Base-by-base conservation (phyloP, 129 eudicot species). In the Calendula officinalis region DNA sequence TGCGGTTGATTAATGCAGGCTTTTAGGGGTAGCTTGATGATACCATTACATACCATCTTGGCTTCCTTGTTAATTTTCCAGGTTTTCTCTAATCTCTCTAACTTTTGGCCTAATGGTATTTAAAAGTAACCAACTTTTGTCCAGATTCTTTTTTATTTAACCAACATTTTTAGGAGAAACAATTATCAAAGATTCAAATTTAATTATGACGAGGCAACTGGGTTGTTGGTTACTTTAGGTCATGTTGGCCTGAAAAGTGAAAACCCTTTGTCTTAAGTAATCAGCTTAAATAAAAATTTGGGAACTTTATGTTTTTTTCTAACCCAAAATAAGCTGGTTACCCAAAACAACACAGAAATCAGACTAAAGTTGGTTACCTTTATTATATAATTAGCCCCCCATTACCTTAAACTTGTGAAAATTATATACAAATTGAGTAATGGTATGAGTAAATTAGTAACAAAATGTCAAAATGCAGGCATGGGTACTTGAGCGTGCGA, bases 1-100 rank as follows among this genome's bases (percentile, higher is more conserved):
- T 11, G 46, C 8, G 66, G 38, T 64, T 59, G 35, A 30, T 60
- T 10, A 34, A 72, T 77, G 69, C 91, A 92, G 99, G 99, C 91
- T 56, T 92, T 88, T 74, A 88, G 84, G 74, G 61, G 91, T 66
- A 83, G 72, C 79, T 81, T 92, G 78, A 88, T 88, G 99, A 83
- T 92, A 69, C 91, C 99, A 32, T 33, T 78, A 40, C 99, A 92
- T 73, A 70, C 83, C 62, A 68, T 85, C 74, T 64, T 92, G 79
- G 99, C 95, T 40, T 67, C 73, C 49, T 71, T 81, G 69, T 80
- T 88, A 76, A 62, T 82, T 75, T 88, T 71, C 78, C 96, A 92
- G 96, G 99, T 92, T 27, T 35, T 16, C 30, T 56, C 36, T 42
- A 51, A 70, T 55, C 46, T 55, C 45, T 8, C 0, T 57, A 39